Evolutionary conservation across 768 basidiomycete genomes (phyloP).

Genomic region (Trametes elegans): DNA sequence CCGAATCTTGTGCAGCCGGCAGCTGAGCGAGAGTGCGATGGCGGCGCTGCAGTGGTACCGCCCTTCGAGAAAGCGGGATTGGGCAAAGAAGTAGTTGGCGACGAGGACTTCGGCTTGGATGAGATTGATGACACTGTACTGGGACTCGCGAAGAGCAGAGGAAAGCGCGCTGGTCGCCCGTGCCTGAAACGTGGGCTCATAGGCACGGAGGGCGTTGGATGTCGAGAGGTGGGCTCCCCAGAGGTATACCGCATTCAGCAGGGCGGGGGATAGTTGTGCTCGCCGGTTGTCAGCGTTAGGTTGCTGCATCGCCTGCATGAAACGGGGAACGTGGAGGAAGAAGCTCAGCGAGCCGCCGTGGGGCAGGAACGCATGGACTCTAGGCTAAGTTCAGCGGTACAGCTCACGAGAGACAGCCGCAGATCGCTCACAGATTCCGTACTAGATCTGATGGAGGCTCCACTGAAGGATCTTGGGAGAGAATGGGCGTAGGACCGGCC

Average conservation of each 20-base stretch:
- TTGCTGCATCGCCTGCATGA: slow-evolving; percentile 32
- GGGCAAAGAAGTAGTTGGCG: slow-evolving; percentile 60
- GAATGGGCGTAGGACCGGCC: not conserved
- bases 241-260: slow-evolving; percentile 43
- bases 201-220: slow-evolving; percentile 19
- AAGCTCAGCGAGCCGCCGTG: slow-evolving; percentile 60
- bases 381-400: slow-evolving; percentile 8
- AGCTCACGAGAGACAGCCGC: not conserved
- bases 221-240: slow-evolving; percentile 28
- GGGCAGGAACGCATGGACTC: slow-evolving; percentile 43
- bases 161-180: slow-evolving; percentile 43
- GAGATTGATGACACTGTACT: slow-evolving; percentile 32
- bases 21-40: slow-evolving; percentile 30
- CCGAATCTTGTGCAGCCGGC: slow-evolving; percentile 30
- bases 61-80: slow-evolving; percentile 58
- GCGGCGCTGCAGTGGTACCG: slow-evolving; percentile 49
- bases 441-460: slow-evolving; percentile 16
- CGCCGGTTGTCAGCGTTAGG: slow-evolving; percentile 21
- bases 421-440: slow-evolving; percentile 12
- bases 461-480: slow-evolving; percentile 12
- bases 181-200: slow-evolving; percentile 41
- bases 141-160: slow-evolving; percentile 27
- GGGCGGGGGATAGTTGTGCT: slow-evolving; percentile 31
- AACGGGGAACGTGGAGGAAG: slow-evolving; percentile 53
- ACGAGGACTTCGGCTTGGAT: slow-evolving; percentile 51